These are phyloP conservation scores for Byssothecium circinans DNA, from an alignment of 2,329 filamentous ascomycete genomes.

Conservation along the genomic window DNA sequence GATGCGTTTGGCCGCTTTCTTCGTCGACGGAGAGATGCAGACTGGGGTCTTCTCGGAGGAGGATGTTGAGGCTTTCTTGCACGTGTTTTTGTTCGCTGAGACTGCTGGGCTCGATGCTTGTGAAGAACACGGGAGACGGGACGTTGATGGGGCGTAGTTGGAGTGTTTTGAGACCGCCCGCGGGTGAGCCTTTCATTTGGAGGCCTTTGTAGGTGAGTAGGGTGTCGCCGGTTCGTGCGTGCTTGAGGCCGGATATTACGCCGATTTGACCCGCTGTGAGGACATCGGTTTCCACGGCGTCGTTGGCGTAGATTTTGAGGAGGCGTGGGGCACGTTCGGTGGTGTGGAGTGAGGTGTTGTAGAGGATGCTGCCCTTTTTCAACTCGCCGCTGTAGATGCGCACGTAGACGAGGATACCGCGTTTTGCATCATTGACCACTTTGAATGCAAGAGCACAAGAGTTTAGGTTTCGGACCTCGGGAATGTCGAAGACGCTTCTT, in stretches of 20 bases:
- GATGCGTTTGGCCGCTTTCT: conserved; percentile 88
- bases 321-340: conserved; percentile 79
- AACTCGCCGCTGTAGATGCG: conserved; percentile 86
- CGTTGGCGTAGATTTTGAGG: conserved; percentile 85
- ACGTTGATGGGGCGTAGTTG: conserved; percentile 87
- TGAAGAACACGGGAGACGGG: conserved; percentile 92
- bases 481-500: conserved; percentile 15
- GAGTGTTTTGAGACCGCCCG: conserved; percentile 69
- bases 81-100: conserved; percentile 79
- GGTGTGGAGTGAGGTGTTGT: conserved; percentile 82
- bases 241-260: conserved; percentile 85
- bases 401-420: conserved; percentile 88
- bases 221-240: conserved; percentile 91
- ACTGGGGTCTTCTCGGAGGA: conserved; percentile 90
- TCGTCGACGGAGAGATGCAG: conserved; percentile 81
- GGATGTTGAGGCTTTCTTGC: conserved; percentile 71
- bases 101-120: conserved; percentile 83
- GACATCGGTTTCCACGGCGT: conserved; percentile 79
- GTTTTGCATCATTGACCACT: conserved; percentile 82
- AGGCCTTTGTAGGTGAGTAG: conserved; percentile 71
- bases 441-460: conserved; percentile 81
- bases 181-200: conserved; percentile 63
- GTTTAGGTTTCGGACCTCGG: conserved; percentile 63
- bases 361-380: conserved; percentile 72
- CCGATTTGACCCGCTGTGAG: conserved; percentile 90